Percentiles rank a stretch among this genome's conserved stretches.
Conservation (phyloP, 2,329 filamentous ascomycete genomes). For the Fonsecaea nubica region DNA sequence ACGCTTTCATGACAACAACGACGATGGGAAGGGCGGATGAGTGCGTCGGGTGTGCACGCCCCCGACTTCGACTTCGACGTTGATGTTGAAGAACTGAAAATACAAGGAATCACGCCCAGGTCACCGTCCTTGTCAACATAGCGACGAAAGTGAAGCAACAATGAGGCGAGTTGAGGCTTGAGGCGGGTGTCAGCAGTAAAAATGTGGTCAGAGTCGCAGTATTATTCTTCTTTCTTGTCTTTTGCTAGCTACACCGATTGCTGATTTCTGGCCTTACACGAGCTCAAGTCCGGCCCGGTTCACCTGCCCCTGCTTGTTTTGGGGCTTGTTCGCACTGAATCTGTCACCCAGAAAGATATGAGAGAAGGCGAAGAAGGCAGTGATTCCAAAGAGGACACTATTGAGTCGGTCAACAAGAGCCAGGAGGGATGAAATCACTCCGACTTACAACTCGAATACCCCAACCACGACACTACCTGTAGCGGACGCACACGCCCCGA, state of each 20-base stretch:
- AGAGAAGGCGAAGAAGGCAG: constrained; percentile 34
- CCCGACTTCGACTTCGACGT: background rate
- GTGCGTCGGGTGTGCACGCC: background rate
- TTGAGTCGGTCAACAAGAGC: background rate
- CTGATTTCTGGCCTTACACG: constrained; percentile 15
- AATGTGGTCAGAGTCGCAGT: background rate
- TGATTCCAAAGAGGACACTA: constrained; percentile 29
- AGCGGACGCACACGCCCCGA: constrained; percentile 63
- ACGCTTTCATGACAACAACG: background rate
- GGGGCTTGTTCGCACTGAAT: constrained; percentile 19
- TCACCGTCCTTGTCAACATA: background rate
- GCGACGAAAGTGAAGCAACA: background rate
- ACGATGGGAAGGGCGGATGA: background rate
- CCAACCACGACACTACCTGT: constrained; percentile 61
- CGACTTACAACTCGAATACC: constrained; percentile 56
- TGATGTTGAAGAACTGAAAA: background rate
- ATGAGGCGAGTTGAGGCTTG: background rate
- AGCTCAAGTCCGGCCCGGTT: constrained; percentile 29
- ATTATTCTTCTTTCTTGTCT: background rate
- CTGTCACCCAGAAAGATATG: constrained; percentile 35
- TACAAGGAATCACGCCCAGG: background rate
- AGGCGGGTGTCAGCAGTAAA: background rate
- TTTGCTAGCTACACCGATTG: background rate
- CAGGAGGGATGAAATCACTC: constrained; percentile 1
- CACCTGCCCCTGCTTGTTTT: constrained; percentile 16